Evolutionary conservation across 768 basidiomycete species (phyloP).

Genomic region (Termitomyces sp.): DNA sequence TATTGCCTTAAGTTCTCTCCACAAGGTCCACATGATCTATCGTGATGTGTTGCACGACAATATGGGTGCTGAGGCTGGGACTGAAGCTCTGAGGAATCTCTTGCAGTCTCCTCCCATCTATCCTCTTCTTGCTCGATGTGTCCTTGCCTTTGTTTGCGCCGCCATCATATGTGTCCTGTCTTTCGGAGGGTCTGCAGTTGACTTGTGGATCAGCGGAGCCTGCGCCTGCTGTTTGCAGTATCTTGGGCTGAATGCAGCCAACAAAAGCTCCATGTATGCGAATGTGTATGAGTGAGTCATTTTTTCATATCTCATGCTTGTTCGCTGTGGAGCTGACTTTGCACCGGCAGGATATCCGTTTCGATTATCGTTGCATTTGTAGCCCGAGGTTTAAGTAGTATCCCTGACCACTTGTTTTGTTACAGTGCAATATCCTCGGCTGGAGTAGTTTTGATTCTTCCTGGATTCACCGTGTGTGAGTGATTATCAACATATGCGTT

Average conservation of each 20-base stretch:
- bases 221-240: slow-evolving; percentile 72
- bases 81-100: slow-evolving; percentile 58
- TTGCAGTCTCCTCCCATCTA: slow-evolving; percentile 67
- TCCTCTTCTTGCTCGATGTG: slow-evolving; percentile 59
- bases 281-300: slow-evolving; percentile 87
- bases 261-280: slow-evolving; percentile 87
- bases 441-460: slow-evolving; percentile 87
- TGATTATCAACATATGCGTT: slow-evolving; percentile 9
- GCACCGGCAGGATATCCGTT: slow-evolving; percentile 62
- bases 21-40: slow-evolving; percentile 81
- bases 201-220: slow-evolving; percentile 77
- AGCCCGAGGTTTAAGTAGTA: slow-evolving; percentile 73
- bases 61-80: slow-evolving; percentile 71
- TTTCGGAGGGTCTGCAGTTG: slow-evolving; percentile 77
- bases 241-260: slow-evolving; percentile 76
- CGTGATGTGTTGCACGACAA: slow-evolving; percentile 83
- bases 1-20: slow-evolving; percentile 78
- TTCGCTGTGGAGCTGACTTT: background rate
- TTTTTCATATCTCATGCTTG: background rate
- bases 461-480: slow-evolving; percentile 81
- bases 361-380: slow-evolving; percentile 83
- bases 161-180: slow-evolving; percentile 81
- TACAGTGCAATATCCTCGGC: slow-evolving; percentile 89
- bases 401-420: slow-evolving; percentile 75
- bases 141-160: slow-evolving; percentile 72